These are phyloP conservation scores for Mycena sp. DNA, from an alignment of 1,284 basidiomycete species.

Conservation along the genomic window DNA sequence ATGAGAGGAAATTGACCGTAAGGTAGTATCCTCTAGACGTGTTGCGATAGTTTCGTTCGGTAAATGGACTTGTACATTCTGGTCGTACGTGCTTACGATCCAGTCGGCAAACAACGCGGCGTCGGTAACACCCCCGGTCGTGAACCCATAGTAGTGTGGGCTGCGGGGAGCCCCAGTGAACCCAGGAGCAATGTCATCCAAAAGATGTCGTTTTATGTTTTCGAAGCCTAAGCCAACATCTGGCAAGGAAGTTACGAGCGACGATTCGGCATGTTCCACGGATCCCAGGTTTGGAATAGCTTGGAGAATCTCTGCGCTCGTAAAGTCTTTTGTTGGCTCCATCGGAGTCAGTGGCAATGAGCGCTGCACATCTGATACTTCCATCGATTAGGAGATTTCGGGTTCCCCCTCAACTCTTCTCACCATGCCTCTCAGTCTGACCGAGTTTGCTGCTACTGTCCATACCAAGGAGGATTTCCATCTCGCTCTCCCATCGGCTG, in stretches of 20 bases:
- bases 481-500: slow-evolving; percentile 8
- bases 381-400: too few relatives aligned
- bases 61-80: slow-evolving; percentile 26
- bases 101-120: slow-evolving; percentile 26
- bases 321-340: slow-evolving; percentile 7
- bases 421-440: slow-evolving; percentile 21
- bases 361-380: background rate
- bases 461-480: background rate
- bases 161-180: slow-evolving; percentile 20
- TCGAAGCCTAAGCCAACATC: slow-evolving; percentile 21
- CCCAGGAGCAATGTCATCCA: slow-evolving; percentile 21
- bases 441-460: slow-evolving; percentile 14
- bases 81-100: slow-evolving; percentile 22
- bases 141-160: slow-evolving; percentile 24
- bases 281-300: slow-evolving; percentile 11
- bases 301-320: slow-evolving; percentile 10
- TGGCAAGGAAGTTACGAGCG: slow-evolving; percentile 17
- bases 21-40: slow-evolving; percentile 11
- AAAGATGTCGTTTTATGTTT: slow-evolving; percentile 19
- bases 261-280: slow-evolving; percentile 8
- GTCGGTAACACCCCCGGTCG: slow-evolving; percentile 25
- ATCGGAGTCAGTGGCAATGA: too few relatives aligned
- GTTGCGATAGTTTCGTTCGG: slow-evolving; percentile 24
- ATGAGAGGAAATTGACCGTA: slow-evolving; percentile 4
- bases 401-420: too few relatives aligned